Evolutionary conservation across 768 basidiomycete species (phyloP), one percentile per base, ranked within the genome.

Genomic region (Tulasnella sp.): DNA sequence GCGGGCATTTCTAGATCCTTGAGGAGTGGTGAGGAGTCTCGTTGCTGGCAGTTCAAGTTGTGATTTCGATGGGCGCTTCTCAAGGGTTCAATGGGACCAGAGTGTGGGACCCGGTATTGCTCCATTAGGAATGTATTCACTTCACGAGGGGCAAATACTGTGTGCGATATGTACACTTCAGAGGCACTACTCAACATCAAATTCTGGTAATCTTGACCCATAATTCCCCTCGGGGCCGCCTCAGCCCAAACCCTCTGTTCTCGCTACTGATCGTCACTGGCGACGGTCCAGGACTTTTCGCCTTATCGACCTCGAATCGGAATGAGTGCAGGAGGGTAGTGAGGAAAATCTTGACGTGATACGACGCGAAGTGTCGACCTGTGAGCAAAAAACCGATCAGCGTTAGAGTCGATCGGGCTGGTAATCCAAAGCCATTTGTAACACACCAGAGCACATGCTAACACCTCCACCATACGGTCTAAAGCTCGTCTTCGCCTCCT

Each of bases 271-370:
- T 36, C 44, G 70, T 67, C 40, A 72, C 42, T 7, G 52, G 52
- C 22, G 52, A 59, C 3, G 69, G 69, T 6, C 40, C 26, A 5
- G 32, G 35, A 40, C 71, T 72, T 11, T 65, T 62, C 22, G 26
- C 9, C n/a, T 65, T 52, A 35, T 72, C 71, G 4, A 72, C 32
- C 32, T 72, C 71, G 63, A 72, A 72, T 14, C 39, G 36, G 63
- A 72, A 72, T 12, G 35, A 65, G 16, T 72, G 63, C 37, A 72
- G 22, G 3, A 72, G 71, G 5, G 71, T 72, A 32, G 62, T 65
- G 11, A 72, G 63, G 52, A 65, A 41, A 40, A 72, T 72, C 59
- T 72, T 72, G 39, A 72, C 63, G 44, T 72, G 71, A 40, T 72
- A 72, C 17, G 32, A 22, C 22, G 71, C 71, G 39, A 72, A 64